phyloP scores from a whole-genome alignment of 176 grass and related monocot genomes.

The Eleusine coracana region DNA sequence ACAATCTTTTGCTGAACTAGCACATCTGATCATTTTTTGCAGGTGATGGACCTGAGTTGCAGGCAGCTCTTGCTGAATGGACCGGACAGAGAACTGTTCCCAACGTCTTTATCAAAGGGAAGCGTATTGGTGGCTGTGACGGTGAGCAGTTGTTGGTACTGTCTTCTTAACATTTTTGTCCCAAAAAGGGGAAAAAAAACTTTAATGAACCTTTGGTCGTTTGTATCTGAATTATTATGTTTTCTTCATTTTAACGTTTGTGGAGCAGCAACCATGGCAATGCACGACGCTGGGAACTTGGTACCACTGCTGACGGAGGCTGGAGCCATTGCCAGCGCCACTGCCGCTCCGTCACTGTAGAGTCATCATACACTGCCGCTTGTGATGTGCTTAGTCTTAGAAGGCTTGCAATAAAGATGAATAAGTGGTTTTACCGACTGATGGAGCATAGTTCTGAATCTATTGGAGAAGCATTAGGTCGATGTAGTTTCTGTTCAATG shows the following conservation, averaged over 20 bases:
- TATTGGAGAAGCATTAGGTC: neutral
- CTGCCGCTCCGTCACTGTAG: slow-evolving; percentile 39
- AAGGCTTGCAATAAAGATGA: slow-evolving; percentile 6
- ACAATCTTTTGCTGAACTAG: neutral
- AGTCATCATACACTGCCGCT: neutral
- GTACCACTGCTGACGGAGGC: slow-evolving; percentile 61
- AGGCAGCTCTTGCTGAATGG: slow-evolving; percentile 54
- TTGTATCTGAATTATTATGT: neutral
- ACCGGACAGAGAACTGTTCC: slow-evolving; percentile 67
- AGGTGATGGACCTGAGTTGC: slow-evolving; percentile 64
- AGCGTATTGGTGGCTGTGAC: slow-evolving; percentile 64
- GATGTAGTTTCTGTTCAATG: neutral
- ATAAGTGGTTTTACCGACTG: neutral
- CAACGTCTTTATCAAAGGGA: slow-evolving; percentile 63
- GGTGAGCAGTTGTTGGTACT: slow-evolving; percentile 9
- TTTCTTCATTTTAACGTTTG: neutral
- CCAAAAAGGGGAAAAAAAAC: no score
- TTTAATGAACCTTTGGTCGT: neutral
- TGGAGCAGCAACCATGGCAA: slow-evolving; percentile 32
- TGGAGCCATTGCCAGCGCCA: slow-evolving; percentile 35
- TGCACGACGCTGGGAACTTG: slow-evolving; percentile 51
- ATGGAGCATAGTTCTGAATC: neutral
- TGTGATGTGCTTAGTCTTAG: neutral
- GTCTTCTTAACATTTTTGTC: neutral
- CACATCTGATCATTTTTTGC: neutral